Conservation (phyloP, 2,329 filamentous ascomycete species). For the Colletotrichum gloeosporioides region DNA sequence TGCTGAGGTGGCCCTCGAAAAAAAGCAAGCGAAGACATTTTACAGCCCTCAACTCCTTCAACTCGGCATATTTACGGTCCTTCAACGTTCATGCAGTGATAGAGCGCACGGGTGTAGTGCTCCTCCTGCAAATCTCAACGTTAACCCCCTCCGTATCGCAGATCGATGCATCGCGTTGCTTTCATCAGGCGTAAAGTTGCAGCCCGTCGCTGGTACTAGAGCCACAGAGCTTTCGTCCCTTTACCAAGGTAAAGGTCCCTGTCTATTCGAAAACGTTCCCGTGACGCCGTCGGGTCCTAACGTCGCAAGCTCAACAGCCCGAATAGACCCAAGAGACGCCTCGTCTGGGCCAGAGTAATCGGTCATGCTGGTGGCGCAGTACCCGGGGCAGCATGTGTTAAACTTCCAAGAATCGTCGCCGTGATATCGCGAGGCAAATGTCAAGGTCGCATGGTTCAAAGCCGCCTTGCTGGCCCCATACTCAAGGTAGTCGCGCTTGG, state of each 20-base stretch:
- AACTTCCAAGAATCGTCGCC: conserved; percentile 9
- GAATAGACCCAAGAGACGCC: conserved; percentile 6
- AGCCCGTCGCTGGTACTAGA: background rate
- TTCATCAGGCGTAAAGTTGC: no score
- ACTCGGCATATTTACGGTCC: no score
- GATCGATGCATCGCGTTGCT: no score
- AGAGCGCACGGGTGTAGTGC: background rate
- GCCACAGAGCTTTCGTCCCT: rapidly evolving
- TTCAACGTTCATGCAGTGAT: background rate
- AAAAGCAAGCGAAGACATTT: no score
- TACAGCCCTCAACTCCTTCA: no score
- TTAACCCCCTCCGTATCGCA: no score
- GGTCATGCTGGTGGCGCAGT: conserved; percentile 14
- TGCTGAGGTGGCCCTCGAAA: no score
- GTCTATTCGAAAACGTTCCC: background rate
- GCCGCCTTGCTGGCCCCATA: conserved; percentile 16
- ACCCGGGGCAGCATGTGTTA: conserved; percentile 11
- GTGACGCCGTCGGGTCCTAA: background rate
- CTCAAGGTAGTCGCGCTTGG: background rate
- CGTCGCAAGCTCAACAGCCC: conserved; percentile 3
- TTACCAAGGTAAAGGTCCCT: conserved; percentile 1
- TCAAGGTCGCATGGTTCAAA: conserved; percentile 7
- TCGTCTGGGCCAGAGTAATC: background rate
- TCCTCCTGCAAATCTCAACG: background rate
- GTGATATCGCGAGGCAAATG: background rate